phyloP scores from a whole-genome alignment of 352 stramenopile genomes.

The Globisporangium cylindrosporum region DNA sequence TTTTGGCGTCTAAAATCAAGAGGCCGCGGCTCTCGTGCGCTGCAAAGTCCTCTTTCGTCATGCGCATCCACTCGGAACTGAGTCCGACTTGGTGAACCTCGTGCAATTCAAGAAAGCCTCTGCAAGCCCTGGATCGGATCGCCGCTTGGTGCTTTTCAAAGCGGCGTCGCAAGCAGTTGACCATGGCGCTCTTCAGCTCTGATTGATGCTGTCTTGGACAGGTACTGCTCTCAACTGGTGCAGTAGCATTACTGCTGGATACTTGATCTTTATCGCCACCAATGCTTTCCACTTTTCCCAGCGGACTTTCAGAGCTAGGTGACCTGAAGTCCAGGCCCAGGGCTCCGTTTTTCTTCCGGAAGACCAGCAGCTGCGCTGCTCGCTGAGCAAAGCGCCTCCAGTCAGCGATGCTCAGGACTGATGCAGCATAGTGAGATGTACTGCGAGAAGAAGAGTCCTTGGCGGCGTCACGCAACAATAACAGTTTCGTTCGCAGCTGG shows the following conservation, averaged over 20 bases:
- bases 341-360: conserved; percentile 35
- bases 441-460: not conserved
- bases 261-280: not conserved
- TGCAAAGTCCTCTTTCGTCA: conserved; percentile 48
- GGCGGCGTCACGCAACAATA: conserved; percentile 3
- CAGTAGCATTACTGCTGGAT: not conserved
- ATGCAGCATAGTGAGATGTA: not conserved
- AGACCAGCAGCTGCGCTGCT: conserved; percentile 25
- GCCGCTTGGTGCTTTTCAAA: conserved; percentile 44
- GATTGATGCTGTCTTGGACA: not conserved
- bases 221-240: not conserved
- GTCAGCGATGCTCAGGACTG: conserved; percentile 17
- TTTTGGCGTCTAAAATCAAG: conserved; percentile 38
- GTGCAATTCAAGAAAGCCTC: conserved; percentile 1
- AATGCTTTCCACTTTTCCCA: not conserved
- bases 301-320: not conserved
- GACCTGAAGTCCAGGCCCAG: conserved; percentile 5
- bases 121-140: conserved; percentile 23
- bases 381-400: conserved; percentile 28
- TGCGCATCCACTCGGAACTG: conserved; percentile 45
- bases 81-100: not conserved
- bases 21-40: conserved; percentile 40
- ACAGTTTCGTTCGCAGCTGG: conserved; percentile 23
- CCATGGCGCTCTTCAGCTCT: conserved; percentile 10
- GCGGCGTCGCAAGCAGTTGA: conserved; percentile 18